Base-by-base conservation (phyloP, 1,284 basidiomycete species). In the Trametes versicolor region DNA sequence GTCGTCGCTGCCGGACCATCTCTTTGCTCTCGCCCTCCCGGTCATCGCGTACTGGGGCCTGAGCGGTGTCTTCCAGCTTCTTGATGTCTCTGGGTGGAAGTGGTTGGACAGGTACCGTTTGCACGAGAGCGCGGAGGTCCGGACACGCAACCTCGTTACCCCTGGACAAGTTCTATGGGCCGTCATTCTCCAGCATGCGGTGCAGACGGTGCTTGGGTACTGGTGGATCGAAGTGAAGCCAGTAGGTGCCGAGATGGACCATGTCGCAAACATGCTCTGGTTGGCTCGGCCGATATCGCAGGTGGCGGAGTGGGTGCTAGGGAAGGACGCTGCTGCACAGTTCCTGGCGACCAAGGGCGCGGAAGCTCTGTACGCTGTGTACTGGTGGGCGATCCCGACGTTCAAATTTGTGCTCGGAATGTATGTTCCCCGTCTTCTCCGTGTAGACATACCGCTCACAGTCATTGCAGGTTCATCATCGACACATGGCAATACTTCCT, bases 401-500 rank as follows among this genome's bases (percentile, higher is more conserved):
- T 74, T 84, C 2, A 96, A 97, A 79, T 84, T 98, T 62, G 73
- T 94, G 15, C 81, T 89, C 50, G 96, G 95, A 29, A 93, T 97
- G 96, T 97, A 75, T 79, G 96, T 88, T 23, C 34, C 32, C 41
- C 37, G 41, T 32, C 23, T 36, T 52, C 1, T 17, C 41, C 37
- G 62, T 34, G 17, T 39, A 60, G 27, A 45, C 64, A 70, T 36
- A 36, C 51, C 36, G 32, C 50, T 65, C 56, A 61, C 65, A 56
- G 21, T 56, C 48, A 52, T 65, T 19, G 9, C 69, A 98, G 96
- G 82, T 94, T 98, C 77, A 78, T 97, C 67, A 93, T 99, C 75
- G 97, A 99, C 80, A 96, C 97, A 37, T 99, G 96, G 96, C 96
- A 99, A 80, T 99, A 99, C 80, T 95, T 95, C 80, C 84, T 96